These are phyloP conservation scores for Angomonas desouzai DNA, from an alignment of 208 protist species.

Conservation along the genomic window DNA sequence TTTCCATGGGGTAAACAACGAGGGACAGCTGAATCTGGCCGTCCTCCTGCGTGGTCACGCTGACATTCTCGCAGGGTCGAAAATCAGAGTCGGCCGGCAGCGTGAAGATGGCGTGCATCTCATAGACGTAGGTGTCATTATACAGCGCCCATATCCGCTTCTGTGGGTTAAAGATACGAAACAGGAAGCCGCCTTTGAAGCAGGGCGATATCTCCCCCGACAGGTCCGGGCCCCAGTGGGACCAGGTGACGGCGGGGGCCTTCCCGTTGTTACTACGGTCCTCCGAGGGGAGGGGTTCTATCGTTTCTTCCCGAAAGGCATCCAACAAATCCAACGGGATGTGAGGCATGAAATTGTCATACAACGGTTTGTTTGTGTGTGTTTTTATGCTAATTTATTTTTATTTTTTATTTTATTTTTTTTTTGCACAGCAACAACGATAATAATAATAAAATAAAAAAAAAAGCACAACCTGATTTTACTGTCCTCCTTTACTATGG, in stretches of 20 bases:
- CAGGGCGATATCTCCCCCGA: constrained; percentile 24
- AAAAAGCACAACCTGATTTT: background rate
- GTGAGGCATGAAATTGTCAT: constrained; percentile 5
- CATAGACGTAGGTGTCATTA: constrained; percentile 60
- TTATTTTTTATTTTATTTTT: no score
- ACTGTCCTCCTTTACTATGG: no score
- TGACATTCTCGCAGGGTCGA: constrained; percentile 11
- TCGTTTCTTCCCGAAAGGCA: constrained; percentile 35
- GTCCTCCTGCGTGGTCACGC: constrained; percentile 22
- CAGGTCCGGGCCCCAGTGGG: constrained; percentile 26
- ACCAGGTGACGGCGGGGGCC: background rate
- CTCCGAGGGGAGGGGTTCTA: constrained; percentile 21
- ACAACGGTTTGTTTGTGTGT: background rate
- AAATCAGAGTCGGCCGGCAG: constrained; percentile 19
- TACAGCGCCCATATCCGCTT: constrained; percentile 53
- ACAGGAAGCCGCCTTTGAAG: constrained; percentile 40
- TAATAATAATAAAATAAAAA: constrained; percentile 8
- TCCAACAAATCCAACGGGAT: constrained; percentile 18
- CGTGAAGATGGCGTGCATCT: constrained; percentile 52
- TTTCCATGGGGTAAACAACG: constrained; percentile 59
- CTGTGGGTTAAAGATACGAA: constrained; percentile 24
- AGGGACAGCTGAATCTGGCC: constrained; percentile 27
- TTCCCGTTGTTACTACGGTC: constrained; percentile 10
- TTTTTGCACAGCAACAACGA: no score
- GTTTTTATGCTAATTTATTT: no score